A percentile compares a stretch with the other conserved stretches of the same genome.
phyloP scores from a whole-genome alignment of 2,329 filamentous ascomycete genomes.

The Leptographium galeiforme region DNA sequence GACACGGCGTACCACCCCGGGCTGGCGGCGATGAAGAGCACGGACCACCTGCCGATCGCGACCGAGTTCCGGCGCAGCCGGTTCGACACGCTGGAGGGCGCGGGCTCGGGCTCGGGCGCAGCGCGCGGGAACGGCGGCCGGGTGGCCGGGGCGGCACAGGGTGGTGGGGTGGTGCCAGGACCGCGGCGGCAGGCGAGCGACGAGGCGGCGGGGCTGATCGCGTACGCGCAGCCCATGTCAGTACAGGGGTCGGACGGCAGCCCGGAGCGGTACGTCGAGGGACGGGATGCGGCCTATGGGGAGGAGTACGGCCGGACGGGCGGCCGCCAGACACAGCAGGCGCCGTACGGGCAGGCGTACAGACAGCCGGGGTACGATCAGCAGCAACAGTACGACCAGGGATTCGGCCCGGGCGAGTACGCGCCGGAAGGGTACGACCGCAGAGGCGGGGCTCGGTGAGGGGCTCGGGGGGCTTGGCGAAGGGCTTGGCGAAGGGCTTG shows the following conservation, averaged over 20 bases:
- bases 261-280: conserved; percentile 6
- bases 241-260: background rate
- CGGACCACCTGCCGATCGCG: conserved; percentile 25
- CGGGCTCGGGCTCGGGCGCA: background rate
- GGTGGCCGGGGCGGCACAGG: background rate
- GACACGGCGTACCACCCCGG: conserved; percentile 9
- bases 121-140: background rate
- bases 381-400: background rate
- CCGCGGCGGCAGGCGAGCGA: conserved; percentile 11
- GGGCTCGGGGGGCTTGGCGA: no score
- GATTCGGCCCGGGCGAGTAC: background rate
- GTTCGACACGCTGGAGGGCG: conserved; percentile 11
- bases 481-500: no score
- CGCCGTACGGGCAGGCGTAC: background rate
- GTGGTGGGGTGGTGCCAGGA: background rate
- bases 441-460: background rate
- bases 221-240: conserved; percentile 22
- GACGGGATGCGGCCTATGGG: background rate
- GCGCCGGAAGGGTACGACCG: background rate
- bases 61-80: conserved; percentile 22
- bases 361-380: background rate
- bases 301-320: background rate
- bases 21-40: conserved; percentile 16
- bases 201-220: conserved; percentile 18
- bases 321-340: background rate